These are phyloP conservation scores for Eucalyptus pauciflora DNA, from an alignment of 345 rosid genomes.

Conservation along the genomic window DNA sequence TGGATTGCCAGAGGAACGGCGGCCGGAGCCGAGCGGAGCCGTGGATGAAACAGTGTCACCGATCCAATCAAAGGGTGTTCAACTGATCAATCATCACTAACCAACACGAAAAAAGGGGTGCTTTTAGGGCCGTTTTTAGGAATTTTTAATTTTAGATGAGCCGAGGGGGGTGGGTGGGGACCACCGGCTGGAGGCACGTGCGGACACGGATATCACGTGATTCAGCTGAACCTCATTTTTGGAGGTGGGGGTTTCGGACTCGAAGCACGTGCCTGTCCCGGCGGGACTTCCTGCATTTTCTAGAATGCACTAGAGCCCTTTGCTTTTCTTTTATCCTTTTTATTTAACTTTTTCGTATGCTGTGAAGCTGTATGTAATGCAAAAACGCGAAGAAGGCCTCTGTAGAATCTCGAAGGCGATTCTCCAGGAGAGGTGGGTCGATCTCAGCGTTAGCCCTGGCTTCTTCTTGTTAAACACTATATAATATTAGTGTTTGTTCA, in stretches of 20 bases:
- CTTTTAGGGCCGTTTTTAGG: background rate
- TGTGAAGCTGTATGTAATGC: background rate
- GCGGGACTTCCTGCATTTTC: no score
- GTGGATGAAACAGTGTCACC: background rate
- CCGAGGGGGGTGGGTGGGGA: background rate
- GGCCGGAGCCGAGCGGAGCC: background rate
- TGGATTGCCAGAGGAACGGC: background rate
- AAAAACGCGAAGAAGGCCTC: background rate
- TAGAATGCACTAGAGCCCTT: background rate
- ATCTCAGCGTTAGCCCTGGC: background rate
- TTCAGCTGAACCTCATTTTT: background rate
- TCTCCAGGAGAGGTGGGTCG: background rate
- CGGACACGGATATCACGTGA: background rate
- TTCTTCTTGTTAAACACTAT: background rate
- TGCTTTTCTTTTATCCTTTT: background rate
- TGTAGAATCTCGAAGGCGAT: background rate
- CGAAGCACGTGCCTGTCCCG: no score
- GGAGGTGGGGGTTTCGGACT: no score
- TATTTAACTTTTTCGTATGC: background rate
- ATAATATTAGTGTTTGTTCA: background rate
- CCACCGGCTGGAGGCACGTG: background rate
- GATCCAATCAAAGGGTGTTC: slow-evolving; percentile 1
- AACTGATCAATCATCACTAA: background rate
- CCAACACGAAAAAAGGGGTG: background rate
- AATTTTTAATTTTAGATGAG: background rate